A percentile compares a stretch with the other conserved stretches of the same genome.
These are phyloP conservation scores for Ceratonia siliqua DNA, from an alignment of 306 rosid species.

Conservation along the genomic window DNA sequence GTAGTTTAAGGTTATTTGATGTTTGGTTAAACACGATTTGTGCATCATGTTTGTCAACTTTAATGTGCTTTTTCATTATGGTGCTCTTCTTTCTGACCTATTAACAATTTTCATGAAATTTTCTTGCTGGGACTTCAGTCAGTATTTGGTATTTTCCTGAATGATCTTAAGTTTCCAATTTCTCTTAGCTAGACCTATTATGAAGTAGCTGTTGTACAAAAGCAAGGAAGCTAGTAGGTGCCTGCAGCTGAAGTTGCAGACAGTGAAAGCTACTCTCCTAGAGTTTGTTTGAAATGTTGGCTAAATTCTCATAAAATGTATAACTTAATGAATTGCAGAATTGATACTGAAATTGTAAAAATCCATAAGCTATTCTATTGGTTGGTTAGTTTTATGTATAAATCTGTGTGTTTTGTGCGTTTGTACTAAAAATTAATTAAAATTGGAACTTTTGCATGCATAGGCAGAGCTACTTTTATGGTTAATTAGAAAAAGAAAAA, in stretches of 20 bases:
- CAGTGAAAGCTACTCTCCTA: not conserved
- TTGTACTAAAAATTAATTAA: not conserved
- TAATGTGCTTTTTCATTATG: conserved; percentile 20
- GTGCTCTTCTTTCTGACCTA: not conserved
- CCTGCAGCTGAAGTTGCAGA: conserved; percentile 22
- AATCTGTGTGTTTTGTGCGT: not conserved
- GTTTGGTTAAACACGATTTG: not conserved
- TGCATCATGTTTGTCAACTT: conserved; percentile 24
- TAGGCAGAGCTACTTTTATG: conserved; percentile 7
- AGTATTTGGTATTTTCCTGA: not conserved
- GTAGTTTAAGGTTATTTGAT: conserved; percentile 23
- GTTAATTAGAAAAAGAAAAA: conserved; percentile 18
- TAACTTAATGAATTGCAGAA: conserved; percentile 15
- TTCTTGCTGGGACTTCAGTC: not conserved
- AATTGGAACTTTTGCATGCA: conserved; percentile 5
- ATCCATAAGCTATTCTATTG: not conserved
- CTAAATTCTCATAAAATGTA: not conserved
- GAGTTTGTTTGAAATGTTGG: conserved; percentile 2
- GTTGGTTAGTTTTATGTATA: conserved; percentile 17
- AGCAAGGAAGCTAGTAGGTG: not conserved
- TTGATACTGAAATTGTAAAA: conserved; percentile 19
- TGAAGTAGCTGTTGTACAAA: not conserved
- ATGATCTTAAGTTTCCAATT: not conserved
- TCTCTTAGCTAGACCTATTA: not conserved
- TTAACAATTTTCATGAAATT: conserved; percentile 19